Conservation (phyloP, 2,329 filamentous ascomycete species). For the Podosphaera leucotricha region DNA sequence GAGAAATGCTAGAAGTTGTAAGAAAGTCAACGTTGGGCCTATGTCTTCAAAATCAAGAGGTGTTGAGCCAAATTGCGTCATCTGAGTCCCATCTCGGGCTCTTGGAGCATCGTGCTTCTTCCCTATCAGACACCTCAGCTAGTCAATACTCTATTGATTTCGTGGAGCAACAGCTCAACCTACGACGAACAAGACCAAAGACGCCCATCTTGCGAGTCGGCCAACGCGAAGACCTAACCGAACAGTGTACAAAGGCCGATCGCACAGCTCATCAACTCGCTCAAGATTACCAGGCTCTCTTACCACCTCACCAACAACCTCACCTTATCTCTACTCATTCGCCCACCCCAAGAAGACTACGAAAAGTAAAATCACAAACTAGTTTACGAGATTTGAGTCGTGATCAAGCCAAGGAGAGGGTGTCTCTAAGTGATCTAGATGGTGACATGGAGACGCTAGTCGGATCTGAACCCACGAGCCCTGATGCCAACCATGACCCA, state of each 20-base stretch:
- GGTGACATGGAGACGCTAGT: slow-evolving; percentile 9
- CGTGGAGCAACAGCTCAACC: slow-evolving; percentile 1
- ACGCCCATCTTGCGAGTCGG: slow-evolving; percentile 13
- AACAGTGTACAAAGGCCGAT: background rate
- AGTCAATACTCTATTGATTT: slow-evolving; percentile 3
- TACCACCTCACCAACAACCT: slow-evolving; percentile 5
- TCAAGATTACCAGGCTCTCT: slow-evolving; percentile 7
- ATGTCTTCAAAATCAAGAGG: background rate
- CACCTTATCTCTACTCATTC: background rate
- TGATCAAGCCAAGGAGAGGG: slow-evolving; percentile 3
- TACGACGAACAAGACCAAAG: slow-evolving; percentile 7
- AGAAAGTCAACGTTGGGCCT: background rate
- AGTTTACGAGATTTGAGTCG: slow-evolving; percentile 11
- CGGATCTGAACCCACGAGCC: slow-evolving; percentile 6
- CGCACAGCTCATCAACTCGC: slow-evolving; percentile 9
- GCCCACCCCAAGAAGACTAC: slow-evolving; percentile 3
- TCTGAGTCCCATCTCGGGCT: background rate
- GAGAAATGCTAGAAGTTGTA: background rate
- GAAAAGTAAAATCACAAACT: slow-evolving; percentile 13
- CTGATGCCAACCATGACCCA: slow-evolving; percentile 1
- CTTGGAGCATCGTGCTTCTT: slow-evolving; percentile 1
- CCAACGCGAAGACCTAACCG: slow-evolving; percentile 8
- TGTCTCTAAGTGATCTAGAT: slow-evolving; percentile 2
- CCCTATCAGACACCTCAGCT: slow-evolving; percentile 3
- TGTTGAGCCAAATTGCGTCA: background rate